Evolutionary conservation across 2,329 filamentous ascomycete species (phyloP).

Genomic region (Ascochyta fabae): DNA sequence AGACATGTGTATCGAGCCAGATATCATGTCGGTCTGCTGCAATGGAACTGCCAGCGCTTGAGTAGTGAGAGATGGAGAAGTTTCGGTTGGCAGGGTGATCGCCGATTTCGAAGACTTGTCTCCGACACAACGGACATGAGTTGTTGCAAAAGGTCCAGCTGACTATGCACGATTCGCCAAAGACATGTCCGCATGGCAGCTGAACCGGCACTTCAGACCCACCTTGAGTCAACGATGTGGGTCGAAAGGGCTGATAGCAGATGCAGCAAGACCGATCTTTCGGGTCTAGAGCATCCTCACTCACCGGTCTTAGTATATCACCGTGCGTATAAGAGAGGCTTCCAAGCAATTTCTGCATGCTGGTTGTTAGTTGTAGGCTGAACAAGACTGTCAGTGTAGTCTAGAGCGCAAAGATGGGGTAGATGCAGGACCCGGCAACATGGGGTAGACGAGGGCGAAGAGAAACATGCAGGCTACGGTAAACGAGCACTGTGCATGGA

Average conservation of each 20-base stretch:
- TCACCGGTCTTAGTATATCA: slow-evolving; percentile 11
- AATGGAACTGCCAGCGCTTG: background rate
- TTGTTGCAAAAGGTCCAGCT: slow-evolving; percentile 16
- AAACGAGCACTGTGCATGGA: slow-evolving; percentile 8
- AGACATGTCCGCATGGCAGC: slow-evolving; percentile 24
- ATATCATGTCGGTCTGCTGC: background rate
- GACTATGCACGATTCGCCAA: slow-evolving; percentile 21
- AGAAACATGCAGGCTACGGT: background rate
- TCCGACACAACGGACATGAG: slow-evolving; percentile 26
- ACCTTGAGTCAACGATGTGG: background rate
- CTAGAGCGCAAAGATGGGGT: slow-evolving; percentile 4
- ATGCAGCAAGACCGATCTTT: slow-evolving; percentile 17
- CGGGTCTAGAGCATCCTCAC: slow-evolving; percentile 1
- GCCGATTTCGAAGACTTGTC: background rate
- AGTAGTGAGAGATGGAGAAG: background rate
- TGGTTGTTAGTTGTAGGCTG: slow-evolving; percentile 2
- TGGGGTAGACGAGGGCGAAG: slow-evolving; percentile 4
- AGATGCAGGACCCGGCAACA: background rate
- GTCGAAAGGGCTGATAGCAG: slow-evolving; percentile 20
- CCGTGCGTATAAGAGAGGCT: background rate
- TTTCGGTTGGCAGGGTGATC: background rate
- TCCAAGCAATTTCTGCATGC: slow-evolving; percentile 4
- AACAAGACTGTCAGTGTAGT: background rate
- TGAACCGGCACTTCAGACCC: slow-evolving; percentile 18
- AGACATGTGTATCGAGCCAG: slow-evolving; percentile 8